A percentile compares a stretch with the other conserved stretches of the same genome.
Conservation (phyloP, 371 early-diverging fungal species). For the Choanephora cucurbitarum region DNA sequence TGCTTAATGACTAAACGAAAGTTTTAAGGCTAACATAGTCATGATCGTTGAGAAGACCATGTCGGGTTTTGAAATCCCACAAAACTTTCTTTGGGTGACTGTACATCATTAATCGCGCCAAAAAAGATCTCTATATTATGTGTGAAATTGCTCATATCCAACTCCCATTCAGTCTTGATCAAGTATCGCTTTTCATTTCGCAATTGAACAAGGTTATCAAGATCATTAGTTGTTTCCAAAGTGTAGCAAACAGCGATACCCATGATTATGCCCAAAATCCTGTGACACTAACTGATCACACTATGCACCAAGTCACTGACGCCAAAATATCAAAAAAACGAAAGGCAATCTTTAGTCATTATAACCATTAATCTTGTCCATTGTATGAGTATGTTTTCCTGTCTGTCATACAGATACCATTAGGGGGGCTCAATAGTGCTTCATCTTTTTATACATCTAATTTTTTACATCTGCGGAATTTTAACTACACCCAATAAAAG, state of each 20-base stretch:
- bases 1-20: no score
- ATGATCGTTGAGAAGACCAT: no score
- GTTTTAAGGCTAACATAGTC: no score
- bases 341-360: conserved; percentile 24
- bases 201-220: conserved; percentile 23
- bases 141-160: conserved; percentile 27
- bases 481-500: no score
- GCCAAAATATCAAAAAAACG: conserved; percentile 19
- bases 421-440: no score
- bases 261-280: conserved; percentile 25
- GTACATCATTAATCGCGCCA: conserved; percentile 5
- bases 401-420: conserved; percentile 20
- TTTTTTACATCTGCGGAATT: no score
- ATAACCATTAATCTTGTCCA: conserved; percentile 22
- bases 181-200: conserved; percentile 23
- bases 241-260: conserved; percentile 16
- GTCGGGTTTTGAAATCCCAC: no score
- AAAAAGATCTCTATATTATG: conserved; percentile 20
- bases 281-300: conserved; percentile 20
- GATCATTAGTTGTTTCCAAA: conserved; percentile 18
- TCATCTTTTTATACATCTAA: no score
- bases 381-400: conserved; percentile 18
- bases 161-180: conserved; percentile 24
- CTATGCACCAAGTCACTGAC: conserved; percentile 20
- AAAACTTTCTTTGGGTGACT: no score